phyloP scores from a whole-genome alignment of 164 flowering plant genomes.

The Pachysandra terminalis region DNA sequence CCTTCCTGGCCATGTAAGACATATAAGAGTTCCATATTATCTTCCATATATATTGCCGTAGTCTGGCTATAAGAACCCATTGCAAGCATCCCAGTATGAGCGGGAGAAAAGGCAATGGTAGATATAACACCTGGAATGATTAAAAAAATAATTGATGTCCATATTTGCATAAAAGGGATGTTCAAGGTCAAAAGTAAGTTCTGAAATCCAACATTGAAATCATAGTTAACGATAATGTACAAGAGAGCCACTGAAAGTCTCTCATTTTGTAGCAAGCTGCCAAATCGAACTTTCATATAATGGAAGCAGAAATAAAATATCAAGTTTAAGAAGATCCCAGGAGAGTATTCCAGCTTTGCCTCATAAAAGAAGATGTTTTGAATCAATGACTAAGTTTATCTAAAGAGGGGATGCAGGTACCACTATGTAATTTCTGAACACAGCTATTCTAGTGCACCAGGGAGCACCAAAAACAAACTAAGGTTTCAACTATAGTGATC shows the following conservation, averaged over 20 bases:
- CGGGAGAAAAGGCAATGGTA: slow-evolving; percentile 74
- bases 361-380: too few species aligned
- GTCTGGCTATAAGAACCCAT: slow-evolving; percentile 86
- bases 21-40: slow-evolving; percentile 86
- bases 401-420: neutral
- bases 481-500: too few species aligned
- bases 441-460: too few species aligned
- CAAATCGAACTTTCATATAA: neutral
- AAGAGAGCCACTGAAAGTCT: neutral
- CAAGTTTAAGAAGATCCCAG: neutral
- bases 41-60: slow-evolving; percentile 79
- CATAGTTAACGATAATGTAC: neutral
- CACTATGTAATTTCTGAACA: neutral
- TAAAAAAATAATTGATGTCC: neutral
- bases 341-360: neutral
- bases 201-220: neutral
- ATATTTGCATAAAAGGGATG: neutral
- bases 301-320: neutral
- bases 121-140: slow-evolving; percentile 73
- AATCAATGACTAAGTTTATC: neutral
- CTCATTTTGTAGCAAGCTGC: neutral
- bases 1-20: slow-evolving; percentile 96
- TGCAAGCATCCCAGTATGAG: slow-evolving; percentile 78
- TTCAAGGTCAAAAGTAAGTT: neutral
- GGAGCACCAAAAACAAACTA: too few species aligned